Evolutionary conservation across 2,329 filamentous ascomycete species (phyloP).

Genomic region (Colletotrichum sp.): DNA sequence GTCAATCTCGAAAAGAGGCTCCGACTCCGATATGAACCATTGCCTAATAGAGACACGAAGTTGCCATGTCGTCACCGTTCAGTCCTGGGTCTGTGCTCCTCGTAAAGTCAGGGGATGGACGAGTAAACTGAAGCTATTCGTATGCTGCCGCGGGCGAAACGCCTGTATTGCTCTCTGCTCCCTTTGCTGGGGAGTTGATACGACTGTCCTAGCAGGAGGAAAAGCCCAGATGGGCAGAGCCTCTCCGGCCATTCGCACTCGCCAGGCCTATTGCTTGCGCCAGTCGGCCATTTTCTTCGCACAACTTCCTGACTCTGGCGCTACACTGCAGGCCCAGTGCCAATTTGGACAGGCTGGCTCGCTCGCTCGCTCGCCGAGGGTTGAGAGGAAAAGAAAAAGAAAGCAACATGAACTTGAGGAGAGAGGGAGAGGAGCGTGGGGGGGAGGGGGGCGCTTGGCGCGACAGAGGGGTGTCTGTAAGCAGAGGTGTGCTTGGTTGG

Average conservation of each 20-base stretch:
- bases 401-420: background rate
- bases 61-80: background rate
- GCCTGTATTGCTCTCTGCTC: background rate
- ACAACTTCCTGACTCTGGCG: background rate
- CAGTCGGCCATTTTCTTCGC: slow-evolving; percentile 17
- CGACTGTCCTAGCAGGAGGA: background rate
- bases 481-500: background rate
- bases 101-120: background rate
- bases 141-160: background rate
- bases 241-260: background rate
- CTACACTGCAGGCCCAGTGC: slow-evolving; percentile 9
- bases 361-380: background rate
- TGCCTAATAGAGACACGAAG: background rate
- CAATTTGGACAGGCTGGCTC: background rate
- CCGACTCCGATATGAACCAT: background rate
- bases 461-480: slow-evolving; percentile 4
- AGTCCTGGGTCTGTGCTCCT: background rate
- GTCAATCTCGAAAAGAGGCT: background rate
- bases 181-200: background rate
- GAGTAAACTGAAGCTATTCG: background rate
- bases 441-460: background rate
- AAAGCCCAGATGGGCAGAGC: background rate
- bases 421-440: slow-evolving; percentile 4
- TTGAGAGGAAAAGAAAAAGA: background rate
- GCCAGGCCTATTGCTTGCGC: background rate